A percentile compares a stretch with the other conserved stretches of the same genome.
Evolutionary conservation across 2,329 filamentous ascomycete species (phyloP).

Genomic region (Aspergillus sp.): DNA sequence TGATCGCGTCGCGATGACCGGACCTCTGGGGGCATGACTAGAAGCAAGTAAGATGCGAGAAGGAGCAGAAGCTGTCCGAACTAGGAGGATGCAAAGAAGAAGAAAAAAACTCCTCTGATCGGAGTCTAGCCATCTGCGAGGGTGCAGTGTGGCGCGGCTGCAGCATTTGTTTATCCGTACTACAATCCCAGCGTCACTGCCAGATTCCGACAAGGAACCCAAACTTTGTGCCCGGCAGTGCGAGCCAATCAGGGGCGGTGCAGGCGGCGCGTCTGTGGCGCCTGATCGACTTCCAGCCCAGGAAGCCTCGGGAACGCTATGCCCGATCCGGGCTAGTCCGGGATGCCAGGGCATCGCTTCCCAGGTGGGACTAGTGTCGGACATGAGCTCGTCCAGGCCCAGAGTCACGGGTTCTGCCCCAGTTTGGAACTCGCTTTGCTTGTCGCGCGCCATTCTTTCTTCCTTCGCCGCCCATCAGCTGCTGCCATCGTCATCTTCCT

Average conservation of each 20-base stretch:
- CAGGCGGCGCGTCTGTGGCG: conserved; percentile 20
- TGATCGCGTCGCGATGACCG: neutral
- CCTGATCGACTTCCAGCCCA: conserved; percentile 33
- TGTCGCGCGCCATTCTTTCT: conserved; percentile 6
- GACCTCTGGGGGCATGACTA: neutral
- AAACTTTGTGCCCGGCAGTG: conserved; percentile 17
- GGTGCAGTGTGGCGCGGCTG: neutral
- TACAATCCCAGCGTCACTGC: conserved; percentile 12
- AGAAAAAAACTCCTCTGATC: neutral
- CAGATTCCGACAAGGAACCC: conserved; percentile 15
- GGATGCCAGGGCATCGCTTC: conserved; percentile 20
- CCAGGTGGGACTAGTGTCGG: conserved; percentile 32
- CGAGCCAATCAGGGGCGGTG: conserved; percentile 22
- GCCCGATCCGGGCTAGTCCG: conserved; percentile 24
- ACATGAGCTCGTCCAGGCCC: conserved; percentile 26
- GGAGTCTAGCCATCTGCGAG: neutral
- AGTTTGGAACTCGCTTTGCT: conserved; percentile 22
- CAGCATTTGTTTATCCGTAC: conserved; percentile 13
- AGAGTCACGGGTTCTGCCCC: conserved; percentile 39
- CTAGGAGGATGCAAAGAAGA: neutral
- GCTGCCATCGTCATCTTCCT: conserved; percentile 23
- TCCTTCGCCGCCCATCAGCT: conserved; percentile 12
- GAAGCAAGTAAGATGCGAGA: neutral
- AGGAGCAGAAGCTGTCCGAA: neutral
- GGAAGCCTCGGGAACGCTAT: conserved; percentile 41